A percentile compares a stretch with the other conserved stretches of the same genome.
Evolutionary conservation across 768 basidiomycete genomes (phyloP).

Genomic region (Boletus vinaceobasis): DNA sequence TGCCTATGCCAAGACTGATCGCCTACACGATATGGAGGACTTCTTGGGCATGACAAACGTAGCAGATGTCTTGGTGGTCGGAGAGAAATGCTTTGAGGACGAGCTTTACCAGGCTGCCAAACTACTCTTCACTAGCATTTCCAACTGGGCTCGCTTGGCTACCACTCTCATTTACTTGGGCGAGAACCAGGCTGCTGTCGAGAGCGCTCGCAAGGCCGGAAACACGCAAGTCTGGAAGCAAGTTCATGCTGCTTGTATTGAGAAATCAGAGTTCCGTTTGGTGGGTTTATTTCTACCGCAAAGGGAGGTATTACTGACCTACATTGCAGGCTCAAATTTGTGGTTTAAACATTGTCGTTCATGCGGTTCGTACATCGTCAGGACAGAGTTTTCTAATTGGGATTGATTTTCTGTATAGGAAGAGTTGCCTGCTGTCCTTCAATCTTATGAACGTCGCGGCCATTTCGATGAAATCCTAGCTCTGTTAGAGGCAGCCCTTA

Average conservation of each 20-base stretch:
- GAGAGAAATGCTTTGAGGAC: conserved; percentile 99
- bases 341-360: conserved; percentile 96
- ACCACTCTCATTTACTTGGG: conserved; percentile 98
- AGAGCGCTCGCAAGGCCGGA: conserved; percentile 98
- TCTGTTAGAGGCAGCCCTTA: conserved; percentile 91
- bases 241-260: conserved; percentile 96
- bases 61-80: conserved; percentile 92
- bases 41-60: conserved; percentile 99
- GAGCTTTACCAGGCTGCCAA: conserved; percentile 97
- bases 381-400: conserved; percentile 3
- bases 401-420: conserved; percentile 44
- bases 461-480: conserved; percentile 93
- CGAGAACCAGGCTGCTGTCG: conserved; percentile 97
- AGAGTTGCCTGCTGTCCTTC: conserved; percentile 69
- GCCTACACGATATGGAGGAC: conserved; percentile 99
- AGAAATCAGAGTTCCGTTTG: conserved; percentile 94
- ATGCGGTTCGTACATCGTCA: conserved; percentile 48
- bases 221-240: conserved; percentile 99
- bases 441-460: conserved; percentile 85
- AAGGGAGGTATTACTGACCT: conserved; percentile 5
- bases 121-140: conserved; percentile 92
- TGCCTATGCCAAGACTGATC: conserved; percentile 96
- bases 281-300: conserved; percentile 35
- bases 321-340: conserved; percentile 85
- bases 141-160: conserved; percentile 97